Conservation (phyloP, 2,329 filamentous ascomycete species). For the Camillea tinctor region DNA sequence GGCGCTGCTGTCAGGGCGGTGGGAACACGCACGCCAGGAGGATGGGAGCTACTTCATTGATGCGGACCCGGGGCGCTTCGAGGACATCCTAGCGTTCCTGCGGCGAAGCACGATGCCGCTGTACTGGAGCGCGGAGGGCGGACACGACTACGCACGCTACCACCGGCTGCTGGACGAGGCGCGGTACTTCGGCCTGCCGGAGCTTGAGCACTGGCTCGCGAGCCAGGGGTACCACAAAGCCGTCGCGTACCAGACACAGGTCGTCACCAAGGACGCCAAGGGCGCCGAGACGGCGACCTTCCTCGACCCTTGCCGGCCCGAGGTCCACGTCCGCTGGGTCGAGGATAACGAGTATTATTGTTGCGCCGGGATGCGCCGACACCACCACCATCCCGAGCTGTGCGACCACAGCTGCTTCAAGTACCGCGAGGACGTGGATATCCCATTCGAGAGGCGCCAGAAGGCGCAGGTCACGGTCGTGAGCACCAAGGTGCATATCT, state of each 20-base stretch:
- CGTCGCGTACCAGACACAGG: constrained; percentile 10
- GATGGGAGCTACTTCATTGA: constrained; percentile 39
- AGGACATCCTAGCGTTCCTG: constrained; percentile 36
- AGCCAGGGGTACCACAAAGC: constrained; percentile 17
- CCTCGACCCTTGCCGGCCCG: constrained; percentile 1
- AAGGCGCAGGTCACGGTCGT: constrained; percentile 3
- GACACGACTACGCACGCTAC: constrained; percentile 38
- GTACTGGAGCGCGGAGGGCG: constrained; percentile 29
- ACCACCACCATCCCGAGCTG: constrained; percentile 1
- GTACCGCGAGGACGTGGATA: constrained; percentile 1
- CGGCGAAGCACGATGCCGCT: constrained; percentile 34
- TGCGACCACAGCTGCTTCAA: constrained; percentile 4
- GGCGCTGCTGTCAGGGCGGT: constrained; percentile 6
- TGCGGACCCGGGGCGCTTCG: constrained; percentile 36
- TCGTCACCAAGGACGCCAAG: neutral
- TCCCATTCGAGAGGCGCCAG: constrained; percentile 2
- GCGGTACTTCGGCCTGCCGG: constrained; percentile 31
- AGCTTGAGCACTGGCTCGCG: constrained; percentile 27
- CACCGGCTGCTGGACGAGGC: constrained; percentile 33
- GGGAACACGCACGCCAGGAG: constrained; percentile 12
- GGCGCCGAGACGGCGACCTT: neutral
- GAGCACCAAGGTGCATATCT: constrained; percentile 1
- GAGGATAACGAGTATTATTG: constrained; percentile 3
- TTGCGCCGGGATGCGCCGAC: neutral
- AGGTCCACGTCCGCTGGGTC: constrained; percentile 1